Conservation (phyloP, 208 protist genomes). For the Endotrypanum monterogeii region DNA sequence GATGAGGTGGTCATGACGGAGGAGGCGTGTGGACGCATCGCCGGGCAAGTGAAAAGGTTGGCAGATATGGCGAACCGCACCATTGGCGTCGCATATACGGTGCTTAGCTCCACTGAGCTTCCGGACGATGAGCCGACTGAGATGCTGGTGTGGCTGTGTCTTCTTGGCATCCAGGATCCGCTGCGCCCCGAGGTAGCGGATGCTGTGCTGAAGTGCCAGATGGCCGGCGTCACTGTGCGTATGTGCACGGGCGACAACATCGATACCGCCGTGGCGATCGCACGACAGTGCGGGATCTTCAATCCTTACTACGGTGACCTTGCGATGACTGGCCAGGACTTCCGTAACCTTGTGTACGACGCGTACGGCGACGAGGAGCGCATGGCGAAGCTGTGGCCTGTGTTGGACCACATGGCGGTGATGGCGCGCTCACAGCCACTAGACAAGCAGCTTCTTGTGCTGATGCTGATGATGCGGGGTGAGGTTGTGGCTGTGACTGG, state of each 20-base stretch:
- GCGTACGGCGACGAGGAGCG: constrained; percentile 70
- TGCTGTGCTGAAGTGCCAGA: constrained; percentile 91
- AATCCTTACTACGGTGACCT: constrained; percentile 58
- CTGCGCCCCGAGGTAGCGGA: constrained; percentile 92
- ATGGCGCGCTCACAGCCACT: constrained; percentile 88
- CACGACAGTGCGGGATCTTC: constrained; percentile 92
- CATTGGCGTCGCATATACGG: constrained; percentile 79
- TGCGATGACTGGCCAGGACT: constrained; percentile 91
- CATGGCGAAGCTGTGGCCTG: constrained; percentile 72
- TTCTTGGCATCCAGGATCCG: constrained; percentile 96
- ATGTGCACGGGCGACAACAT: constrained; percentile 97
- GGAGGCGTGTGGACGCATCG: constrained; percentile 42
- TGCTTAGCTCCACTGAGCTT: constrained; percentile 22
- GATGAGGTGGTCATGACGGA: constrained; percentile 45
- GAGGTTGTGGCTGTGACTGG: constrained; percentile 92
- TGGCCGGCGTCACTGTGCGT: constrained; percentile 94
- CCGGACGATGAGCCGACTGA: constrained; percentile 64
- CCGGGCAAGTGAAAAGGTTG: constrained; percentile 43
- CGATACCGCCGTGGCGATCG: constrained; percentile 93
- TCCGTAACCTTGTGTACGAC: constrained; percentile 82
- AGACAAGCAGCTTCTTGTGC: constrained; percentile 91
- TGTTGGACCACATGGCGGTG: constrained; percentile 81
- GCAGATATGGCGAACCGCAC: constrained; percentile 79
- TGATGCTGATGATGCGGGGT: constrained; percentile 74
- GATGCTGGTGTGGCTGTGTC: constrained; percentile 91